Evolutionary conservation across 176 grass and related monocot species (phyloP), one percentile per base, ranked within the genome.

Genomic region (Puya raimondii): DNA sequence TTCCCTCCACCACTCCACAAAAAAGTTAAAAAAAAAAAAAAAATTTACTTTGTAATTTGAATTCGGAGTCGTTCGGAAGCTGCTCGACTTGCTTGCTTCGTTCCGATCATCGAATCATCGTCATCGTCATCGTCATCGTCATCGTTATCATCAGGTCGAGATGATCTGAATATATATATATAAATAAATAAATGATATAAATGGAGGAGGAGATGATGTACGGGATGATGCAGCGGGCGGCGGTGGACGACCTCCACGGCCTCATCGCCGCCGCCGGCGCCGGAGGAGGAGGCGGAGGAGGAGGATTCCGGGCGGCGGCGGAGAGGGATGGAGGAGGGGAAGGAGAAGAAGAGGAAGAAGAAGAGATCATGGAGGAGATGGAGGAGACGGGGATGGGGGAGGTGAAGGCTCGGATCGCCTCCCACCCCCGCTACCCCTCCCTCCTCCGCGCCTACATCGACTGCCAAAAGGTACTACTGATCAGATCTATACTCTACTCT

Each of bases 401-500:
- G 68, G 53, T 70, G 47, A 70, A 70, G 68, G 20, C 68, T 3
- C 68, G 49, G 68, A 70, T 70, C 68, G 68, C 68, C 68, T 50
- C 47, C 68, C 68, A 70, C 26, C 68, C 68, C 5, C 68, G 68
- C 11, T 70, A 70, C 49, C 68, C 68, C 3, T 1, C 4, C 22
- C 68, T 70, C 18, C 48, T 70, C 68, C 21, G 20, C 2, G 68
- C 68, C 22, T 70, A 70, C 68, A 70, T 70, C 68, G 68, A 70
- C 5, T 70, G 68, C 48, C 48, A 48, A 53, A 70, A 70, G 68
- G 68, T 70, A 61, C 4, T 20, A 59, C 7, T 2, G 25, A 26
- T 26, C 25, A 26, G 2, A 26, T 17, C 2, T 16, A 10, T 7
- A 9, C 20, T 20, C 20, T 18, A n/a, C 53, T 20, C 54, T 59